Conservation (phyloP, 768 basidiomycete species). For the Myochromella boudieri region DNA sequence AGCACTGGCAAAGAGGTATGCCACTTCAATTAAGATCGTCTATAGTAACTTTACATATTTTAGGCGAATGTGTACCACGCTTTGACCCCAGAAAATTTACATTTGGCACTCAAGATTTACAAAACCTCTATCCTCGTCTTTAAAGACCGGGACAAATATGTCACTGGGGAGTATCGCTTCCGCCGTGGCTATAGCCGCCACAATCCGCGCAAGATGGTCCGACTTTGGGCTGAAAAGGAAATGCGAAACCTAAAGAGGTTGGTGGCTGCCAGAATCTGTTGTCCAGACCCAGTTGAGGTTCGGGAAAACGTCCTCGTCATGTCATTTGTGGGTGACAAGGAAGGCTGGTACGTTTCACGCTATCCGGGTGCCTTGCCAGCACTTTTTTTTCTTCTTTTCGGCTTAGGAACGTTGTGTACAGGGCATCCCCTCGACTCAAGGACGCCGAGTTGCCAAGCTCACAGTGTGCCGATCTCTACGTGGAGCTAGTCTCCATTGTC, state of each 20-base stretch:
- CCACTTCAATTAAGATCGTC: constrained; percentile 2
- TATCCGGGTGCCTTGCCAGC: too few relatives aligned
- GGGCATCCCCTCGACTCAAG: constrained; percentile 93
- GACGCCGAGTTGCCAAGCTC: constrained; percentile 64
- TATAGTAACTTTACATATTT: background rate
- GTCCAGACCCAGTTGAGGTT: constrained; percentile 90
- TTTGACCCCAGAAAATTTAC: constrained; percentile 46
- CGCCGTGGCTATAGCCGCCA: constrained; percentile 82
- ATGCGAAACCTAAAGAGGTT: constrained; percentile 93
- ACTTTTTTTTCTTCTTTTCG: background rate
- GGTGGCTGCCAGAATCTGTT: constrained; percentile 76
- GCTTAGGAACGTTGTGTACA: constrained; percentile 25
- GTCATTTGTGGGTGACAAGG: constrained; percentile 81
- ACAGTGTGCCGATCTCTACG: constrained; percentile 62
- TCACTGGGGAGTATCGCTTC: constrained; percentile 95
- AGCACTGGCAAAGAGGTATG: constrained; percentile 96
- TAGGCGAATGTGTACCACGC: constrained; percentile 99
- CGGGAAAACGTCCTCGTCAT: constrained; percentile 97
- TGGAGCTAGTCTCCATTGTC: constrained; percentile 75
- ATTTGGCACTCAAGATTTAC: constrained; percentile 95
- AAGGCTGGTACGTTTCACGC: constrained; percentile 70
- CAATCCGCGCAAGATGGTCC: constrained; percentile 98
- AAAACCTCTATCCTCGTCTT: constrained; percentile 98
- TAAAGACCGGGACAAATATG: constrained; percentile 97
- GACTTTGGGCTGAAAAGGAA: constrained; percentile 99